These are phyloP conservation scores for Pistacia atlantica DNA, from an alignment of 345 rosid genomes.

Conservation along the genomic window DNA sequence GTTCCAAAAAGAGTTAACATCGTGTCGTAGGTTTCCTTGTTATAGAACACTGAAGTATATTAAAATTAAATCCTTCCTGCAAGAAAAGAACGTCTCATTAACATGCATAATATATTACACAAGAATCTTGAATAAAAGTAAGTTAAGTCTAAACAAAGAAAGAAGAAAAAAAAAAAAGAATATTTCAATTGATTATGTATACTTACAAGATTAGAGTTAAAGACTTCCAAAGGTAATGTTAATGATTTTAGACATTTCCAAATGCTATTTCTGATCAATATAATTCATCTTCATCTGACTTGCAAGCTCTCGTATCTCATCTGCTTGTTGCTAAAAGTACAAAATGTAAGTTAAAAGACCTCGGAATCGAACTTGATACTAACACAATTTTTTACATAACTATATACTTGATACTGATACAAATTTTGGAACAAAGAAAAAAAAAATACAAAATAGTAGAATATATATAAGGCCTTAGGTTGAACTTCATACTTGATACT, in stretches of 20 bases:
- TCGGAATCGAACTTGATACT: background rate
- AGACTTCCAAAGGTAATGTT: background rate
- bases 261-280: background rate
- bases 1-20: background rate
- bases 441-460: background rate
- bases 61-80: background rate
- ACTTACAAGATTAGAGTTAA: background rate
- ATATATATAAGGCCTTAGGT: no score
- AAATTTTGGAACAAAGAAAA: no score
- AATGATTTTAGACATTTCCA: background rate
- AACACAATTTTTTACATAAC: no score
- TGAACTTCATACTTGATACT: no score
- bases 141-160: background rate
- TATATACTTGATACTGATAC: background rate
- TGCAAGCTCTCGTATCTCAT: conserved; percentile 13
- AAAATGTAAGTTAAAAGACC: background rate
- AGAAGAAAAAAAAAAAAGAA: background rate
- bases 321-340: conserved; percentile 22
- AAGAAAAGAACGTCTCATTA: no score
- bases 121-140: background rate
- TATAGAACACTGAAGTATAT: background rate
- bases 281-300: conserved; percentile 17
- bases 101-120: no score
- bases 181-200: background rate
- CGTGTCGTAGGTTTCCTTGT: background rate